A percentile compares a stretch with the other conserved stretches of the same genome.
Conservation (phyloP, 805 yeast species). For the Metschnikowia sp. region DNA sequence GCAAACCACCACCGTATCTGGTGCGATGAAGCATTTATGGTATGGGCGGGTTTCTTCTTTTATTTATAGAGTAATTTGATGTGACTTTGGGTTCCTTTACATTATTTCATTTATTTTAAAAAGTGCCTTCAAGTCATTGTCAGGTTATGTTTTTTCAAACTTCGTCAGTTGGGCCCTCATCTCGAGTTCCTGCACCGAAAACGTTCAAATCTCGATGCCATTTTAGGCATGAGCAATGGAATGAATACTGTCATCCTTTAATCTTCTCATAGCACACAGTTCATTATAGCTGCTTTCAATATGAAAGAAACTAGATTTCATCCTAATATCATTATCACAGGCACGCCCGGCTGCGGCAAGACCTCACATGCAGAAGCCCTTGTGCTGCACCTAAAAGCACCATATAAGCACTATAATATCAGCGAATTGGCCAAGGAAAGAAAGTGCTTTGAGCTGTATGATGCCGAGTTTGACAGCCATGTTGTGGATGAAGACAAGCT, state of each 20-base stretch:
- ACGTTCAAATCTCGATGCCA: too few species aligned
- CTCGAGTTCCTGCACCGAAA: too few species aligned
- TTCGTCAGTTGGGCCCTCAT: too few species aligned
- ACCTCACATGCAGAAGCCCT: constrained; percentile 69
- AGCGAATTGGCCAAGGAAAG: constrained; percentile 80
- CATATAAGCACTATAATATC: constrained; percentile 56
- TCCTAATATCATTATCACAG: constrained; percentile 87
- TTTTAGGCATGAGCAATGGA: too few species aligned
- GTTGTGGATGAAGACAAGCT: constrained; percentile 92
- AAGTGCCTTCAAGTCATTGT: too few species aligned
- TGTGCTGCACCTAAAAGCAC: constrained; percentile 44
- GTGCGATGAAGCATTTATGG: background rate
- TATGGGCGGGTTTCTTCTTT: background rate
- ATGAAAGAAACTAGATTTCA: constrained; percentile 8
- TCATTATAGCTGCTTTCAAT: too few species aligned
- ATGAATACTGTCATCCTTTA: too few species aligned
- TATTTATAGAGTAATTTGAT: background rate
- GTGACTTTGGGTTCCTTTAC: too few species aligned
- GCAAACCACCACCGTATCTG: constrained; percentile 13
- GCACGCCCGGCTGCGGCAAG: constrained; percentile 94
- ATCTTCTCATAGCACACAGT: too few species aligned
- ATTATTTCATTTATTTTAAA: too few species aligned
- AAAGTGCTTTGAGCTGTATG: constrained; percentile 78
- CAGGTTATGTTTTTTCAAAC: too few species aligned
- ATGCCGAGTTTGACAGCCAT: constrained; percentile 76